Evolutionary conservation across 495 filamentous ascomycete species (phyloP).

Genomic region (Trichoderma gamsii): DNA sequence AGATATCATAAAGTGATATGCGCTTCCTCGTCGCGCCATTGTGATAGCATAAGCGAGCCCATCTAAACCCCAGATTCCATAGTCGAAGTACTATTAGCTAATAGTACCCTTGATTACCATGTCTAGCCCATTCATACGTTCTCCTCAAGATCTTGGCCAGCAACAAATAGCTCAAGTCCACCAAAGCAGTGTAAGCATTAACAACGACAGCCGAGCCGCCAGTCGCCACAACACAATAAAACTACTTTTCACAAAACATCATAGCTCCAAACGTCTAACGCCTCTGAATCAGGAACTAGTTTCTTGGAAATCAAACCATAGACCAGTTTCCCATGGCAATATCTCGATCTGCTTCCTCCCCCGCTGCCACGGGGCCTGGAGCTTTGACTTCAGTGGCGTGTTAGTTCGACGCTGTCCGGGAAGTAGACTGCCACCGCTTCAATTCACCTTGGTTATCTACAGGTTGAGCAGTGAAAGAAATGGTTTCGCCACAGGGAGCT

Average conservation of each 20-base stretch:
- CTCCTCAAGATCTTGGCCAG: no score
- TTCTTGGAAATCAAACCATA: not conserved
- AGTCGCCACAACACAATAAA: no score
- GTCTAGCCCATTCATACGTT: no score
- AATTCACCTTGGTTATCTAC: not conserved
- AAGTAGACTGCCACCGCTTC: not conserved
- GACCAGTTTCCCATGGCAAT: not conserved
- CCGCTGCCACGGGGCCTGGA: not conserved
- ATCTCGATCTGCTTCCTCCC: not conserved
- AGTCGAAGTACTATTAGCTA: no score
- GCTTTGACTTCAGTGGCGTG: constrained; percentile 10
- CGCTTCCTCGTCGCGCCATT: not conserved
- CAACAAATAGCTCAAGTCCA: no score
- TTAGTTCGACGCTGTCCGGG: not conserved
- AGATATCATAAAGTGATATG: no score
- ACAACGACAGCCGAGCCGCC: not conserved
- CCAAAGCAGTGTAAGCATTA: not conserved
- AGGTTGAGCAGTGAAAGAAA: not conserved
- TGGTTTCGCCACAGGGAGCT: not conserved
- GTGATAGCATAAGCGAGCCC: not conserved
- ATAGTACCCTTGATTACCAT: no score
- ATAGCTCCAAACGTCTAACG: constrained; percentile 1
- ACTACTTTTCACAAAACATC: not conserved
- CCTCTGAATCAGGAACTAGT: constrained; percentile 5
- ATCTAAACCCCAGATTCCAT: not conserved